phyloP scores from a whole-genome alignment of 2,329 filamentous ascomycete genomes.

The Cercospora nicotianae region DNA sequence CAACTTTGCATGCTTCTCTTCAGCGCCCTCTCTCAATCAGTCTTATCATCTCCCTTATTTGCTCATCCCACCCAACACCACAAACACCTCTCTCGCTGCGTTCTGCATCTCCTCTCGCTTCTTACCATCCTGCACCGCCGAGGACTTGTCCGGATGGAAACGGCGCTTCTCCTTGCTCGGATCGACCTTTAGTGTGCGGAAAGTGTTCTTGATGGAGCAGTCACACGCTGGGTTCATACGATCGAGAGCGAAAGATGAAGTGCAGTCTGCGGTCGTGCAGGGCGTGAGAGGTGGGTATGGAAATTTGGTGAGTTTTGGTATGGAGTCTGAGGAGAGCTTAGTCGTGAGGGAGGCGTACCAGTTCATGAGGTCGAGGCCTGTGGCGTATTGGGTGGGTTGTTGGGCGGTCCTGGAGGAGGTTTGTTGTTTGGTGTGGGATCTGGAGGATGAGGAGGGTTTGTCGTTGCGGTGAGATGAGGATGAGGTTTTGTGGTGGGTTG shows the following conservation, averaged over 20 bases:
- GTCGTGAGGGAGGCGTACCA: background rate
- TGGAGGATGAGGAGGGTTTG: background rate
- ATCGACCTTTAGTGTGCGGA: background rate
- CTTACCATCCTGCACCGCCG: constrained; percentile 3
- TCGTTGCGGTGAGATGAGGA: background rate
- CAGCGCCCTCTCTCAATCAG: background rate
- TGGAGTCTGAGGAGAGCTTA: background rate
- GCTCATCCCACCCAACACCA: constrained; percentile 19
- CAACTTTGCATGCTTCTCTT: background rate
- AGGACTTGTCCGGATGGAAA: constrained; percentile 24
- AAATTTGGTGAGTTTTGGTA: background rate
- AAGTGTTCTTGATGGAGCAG: constrained; percentile 5
- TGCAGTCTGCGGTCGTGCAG: background rate
- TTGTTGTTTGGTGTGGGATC: background rate
- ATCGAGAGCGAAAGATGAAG: background rate
- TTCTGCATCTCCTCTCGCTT: constrained; percentile 9
- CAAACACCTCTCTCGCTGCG: constrained; percentile 26
- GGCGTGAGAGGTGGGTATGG: background rate
- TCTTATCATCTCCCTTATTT: background rate
- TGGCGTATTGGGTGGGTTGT: background rate
- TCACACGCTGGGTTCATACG: constrained; percentile 6
- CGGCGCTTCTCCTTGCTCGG: constrained; percentile 9
- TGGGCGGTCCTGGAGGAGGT: background rate
- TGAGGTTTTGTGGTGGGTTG: background rate
- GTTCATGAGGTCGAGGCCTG: background rate